Percentiles rank a stretch among this genome's conserved stretches.
Evolutionary conservation across 202 grass and related monocot species (phyloP).

Genomic region (Cymbopogon flexuosus): DNA sequence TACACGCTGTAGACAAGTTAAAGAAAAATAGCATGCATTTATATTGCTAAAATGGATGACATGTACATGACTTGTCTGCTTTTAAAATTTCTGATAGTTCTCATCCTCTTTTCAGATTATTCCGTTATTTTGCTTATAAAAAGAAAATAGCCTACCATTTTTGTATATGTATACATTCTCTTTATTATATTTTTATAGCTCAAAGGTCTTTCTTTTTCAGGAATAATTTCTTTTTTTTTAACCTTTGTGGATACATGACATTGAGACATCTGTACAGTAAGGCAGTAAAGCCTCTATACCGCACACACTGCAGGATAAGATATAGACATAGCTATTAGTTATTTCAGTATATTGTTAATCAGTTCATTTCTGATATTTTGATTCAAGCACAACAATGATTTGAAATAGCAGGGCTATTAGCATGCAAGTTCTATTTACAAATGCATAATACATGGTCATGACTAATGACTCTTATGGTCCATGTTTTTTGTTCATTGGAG

Average conservation of each 20-base stretch:
- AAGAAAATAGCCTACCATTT: neutral
- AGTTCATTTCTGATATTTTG: neutral
- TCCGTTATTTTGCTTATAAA: neutral
- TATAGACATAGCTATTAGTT: neutral
- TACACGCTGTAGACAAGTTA: neutral
- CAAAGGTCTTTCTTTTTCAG: neutral
- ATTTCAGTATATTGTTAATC: neutral
- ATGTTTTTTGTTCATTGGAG: conserved; percentile 13
- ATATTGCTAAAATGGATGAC: neutral
- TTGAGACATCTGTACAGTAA: neutral
- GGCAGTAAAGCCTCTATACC: neutral
- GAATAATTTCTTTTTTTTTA: neutral
- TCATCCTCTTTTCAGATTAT: neutral
- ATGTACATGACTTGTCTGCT: neutral
- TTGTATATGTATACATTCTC: neutral
- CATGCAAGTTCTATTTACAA: neutral
- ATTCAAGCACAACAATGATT: neutral
- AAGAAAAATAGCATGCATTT: neutral
- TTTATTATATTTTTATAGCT: neutral
- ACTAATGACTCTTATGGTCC: neutral
- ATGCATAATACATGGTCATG: neutral
- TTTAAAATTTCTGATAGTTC: neutral
- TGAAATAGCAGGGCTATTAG: neutral
- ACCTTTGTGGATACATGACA: neutral
- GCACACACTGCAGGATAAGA: neutral